Evolutionary conservation across 2,329 filamentous ascomycete genomes (phyloP).

Genomic region (Aspergillus proliferans): DNA sequence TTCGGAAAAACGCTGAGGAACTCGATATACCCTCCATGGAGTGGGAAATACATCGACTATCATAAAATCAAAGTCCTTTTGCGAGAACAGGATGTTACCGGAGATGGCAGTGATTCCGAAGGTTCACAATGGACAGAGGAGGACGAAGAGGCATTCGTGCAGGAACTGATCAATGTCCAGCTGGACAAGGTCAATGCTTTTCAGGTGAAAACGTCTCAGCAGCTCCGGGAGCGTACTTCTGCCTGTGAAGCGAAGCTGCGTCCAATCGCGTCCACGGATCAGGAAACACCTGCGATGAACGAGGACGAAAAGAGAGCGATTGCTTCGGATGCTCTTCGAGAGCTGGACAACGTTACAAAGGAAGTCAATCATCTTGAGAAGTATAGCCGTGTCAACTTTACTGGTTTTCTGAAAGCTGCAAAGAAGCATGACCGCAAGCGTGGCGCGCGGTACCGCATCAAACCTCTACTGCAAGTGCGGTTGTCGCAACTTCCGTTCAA

Average conservation of each 20-base stretch:
- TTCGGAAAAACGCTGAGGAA: constrained; percentile 84
- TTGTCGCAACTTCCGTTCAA: constrained; percentile 89
- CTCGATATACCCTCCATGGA: constrained; percentile 80
- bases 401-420: constrained; percentile 92
- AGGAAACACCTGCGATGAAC: constrained; percentile 26
- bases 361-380: constrained; percentile 91
- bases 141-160: constrained; percentile 88
- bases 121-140: constrained; percentile 75
- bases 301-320: constrained; percentile 43
- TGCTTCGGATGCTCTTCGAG: constrained; percentile 65
- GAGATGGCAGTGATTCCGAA: constrained; percentile 46
- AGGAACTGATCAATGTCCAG: constrained; percentile 90
- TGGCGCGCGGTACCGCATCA: constrained; percentile 77
- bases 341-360: constrained; percentile 81
- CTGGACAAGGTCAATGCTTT: constrained; percentile 91
- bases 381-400: constrained; percentile 95
- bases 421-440: constrained; percentile 98
- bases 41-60: constrained; percentile 93
- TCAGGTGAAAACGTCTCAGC: constrained; percentile 73
- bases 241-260: constrained; percentile 61
- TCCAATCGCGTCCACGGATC: constrained; percentile 42
- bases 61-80: constrained; percentile 83
- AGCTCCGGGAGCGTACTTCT: constrained; percentile 74
- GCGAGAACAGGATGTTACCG: constrained; percentile 62
- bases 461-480: constrained; percentile 84